phyloP scores from a whole-genome alignment of 148 eudicot genomes.

The Arbutus unedo region DNA sequence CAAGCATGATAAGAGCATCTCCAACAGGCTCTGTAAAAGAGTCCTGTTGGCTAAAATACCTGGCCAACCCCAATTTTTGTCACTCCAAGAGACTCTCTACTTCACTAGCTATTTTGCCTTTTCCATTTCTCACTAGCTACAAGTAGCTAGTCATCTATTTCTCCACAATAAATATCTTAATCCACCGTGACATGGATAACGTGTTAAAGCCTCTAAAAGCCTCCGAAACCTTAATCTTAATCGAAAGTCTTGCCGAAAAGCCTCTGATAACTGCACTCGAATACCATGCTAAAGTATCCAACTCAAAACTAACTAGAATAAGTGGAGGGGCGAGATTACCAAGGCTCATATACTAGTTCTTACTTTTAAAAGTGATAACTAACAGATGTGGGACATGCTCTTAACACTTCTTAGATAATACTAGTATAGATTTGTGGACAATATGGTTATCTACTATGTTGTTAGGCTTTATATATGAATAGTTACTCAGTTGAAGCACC shows the following conservation, averaged over 20 bases:
- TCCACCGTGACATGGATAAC: neutral
- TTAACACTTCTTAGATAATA: neutral
- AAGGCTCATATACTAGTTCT: neutral
- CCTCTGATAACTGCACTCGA: neutral
- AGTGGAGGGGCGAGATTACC: neutral
- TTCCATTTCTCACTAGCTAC: no score
- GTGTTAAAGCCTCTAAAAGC: neutral
- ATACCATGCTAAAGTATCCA: neutral
- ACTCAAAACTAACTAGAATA: conserved; percentile 3
- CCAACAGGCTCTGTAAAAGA: no score
- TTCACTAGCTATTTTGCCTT: no score
- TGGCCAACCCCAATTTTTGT: no score
- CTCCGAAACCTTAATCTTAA: neutral
- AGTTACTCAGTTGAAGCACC: neutral
- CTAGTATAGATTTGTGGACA: neutral
- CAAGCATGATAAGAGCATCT: neutral
- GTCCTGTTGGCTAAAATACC: no score
- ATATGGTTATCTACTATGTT: neutral
- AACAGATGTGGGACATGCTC: neutral
- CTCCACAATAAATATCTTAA: neutral
- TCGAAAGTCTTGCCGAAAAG: neutral
- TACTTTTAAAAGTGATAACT: neutral
- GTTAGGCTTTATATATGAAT: neutral
- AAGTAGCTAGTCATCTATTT: no score
- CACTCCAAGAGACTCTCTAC: no score